Base-by-base conservation (phyloP, 1,284 basidiomycete species). In the Rhodofomes roseus region DNA sequence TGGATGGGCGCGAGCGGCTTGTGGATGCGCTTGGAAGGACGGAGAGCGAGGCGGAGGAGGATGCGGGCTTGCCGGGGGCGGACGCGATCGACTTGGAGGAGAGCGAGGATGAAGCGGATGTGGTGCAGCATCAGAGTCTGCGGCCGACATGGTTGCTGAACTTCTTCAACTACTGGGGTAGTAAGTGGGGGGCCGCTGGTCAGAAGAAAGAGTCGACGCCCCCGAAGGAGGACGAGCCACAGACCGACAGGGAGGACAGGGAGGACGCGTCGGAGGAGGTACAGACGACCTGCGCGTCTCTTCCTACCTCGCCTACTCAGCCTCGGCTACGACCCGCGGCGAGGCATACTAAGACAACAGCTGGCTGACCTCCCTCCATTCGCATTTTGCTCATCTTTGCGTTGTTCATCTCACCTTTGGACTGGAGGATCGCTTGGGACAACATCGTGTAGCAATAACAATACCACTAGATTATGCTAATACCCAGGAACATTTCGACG, bases 21-120 rank as follows among this genome's bases (percentile, higher is more conserved):
- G 89, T 92, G 53, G 89, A 92, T 70, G 71, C 75, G 39, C 68
- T 83, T 44, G 89, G 90, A 14, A 75, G 89, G 51, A 91, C 87
- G 58, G 88, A 89, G 74, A 84, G 82, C 61, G 89, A 92, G 71
- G 89, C 79, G 23, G 87, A 87, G 66, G 89, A 91, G 64, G 90
- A 92, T 70, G 74, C 72, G 43, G 74, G 67, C 54, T 71, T 83
- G 5, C 81, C 81, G 22, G 58, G 41, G 2, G 53, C 60, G 23
- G 59, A 58, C 37, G 75, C 71, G 23, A 65, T 72, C 55, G 72
- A 69, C 46, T 65, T 71, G 54, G 66, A 70, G 14, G 72, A 70
- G 8, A 73, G 75, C 41, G 82, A 81, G 27, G 82, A 82, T 55
- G 76, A 75, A 50, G 81, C 77, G 44, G 84, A 85, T 62, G 80